Conservation (phyloP, 1,284 basidiomycete genomes). For the Ceratobasidium sp. region DNA sequence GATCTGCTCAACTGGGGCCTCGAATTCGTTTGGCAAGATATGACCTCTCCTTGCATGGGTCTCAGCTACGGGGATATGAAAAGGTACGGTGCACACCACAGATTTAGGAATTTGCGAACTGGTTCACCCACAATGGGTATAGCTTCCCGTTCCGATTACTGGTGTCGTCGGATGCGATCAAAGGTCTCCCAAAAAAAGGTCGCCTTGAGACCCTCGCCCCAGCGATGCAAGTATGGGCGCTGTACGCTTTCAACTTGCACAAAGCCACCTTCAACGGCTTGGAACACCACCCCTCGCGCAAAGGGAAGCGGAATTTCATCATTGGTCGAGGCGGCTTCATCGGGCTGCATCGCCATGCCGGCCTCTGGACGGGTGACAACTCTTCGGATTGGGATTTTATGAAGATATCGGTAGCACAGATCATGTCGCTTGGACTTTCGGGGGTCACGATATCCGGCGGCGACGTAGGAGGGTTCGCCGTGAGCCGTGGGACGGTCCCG, state of each 20-base stretch:
- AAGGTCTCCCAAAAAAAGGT: not conserved
- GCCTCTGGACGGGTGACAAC: constrained; percentile 45
- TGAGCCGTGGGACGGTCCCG: not conserved
- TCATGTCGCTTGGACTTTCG: constrained; percentile 42
- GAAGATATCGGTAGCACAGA: constrained; percentile 43
- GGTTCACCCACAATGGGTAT: not conserved
- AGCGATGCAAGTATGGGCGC: constrained; percentile 38
- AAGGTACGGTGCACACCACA: not conserved
- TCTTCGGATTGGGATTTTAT: constrained; percentile 40
- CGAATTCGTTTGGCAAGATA: constrained; percentile 46
- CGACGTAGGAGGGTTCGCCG: constrained; percentile 43
- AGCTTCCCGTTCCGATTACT: constrained; percentile 42
- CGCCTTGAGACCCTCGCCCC: not conserved
- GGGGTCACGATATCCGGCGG: constrained; percentile 43
- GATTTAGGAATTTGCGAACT: too few relatives aligned
- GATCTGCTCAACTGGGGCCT: constrained; percentile 34
- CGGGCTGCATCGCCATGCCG: constrained; percentile 44
- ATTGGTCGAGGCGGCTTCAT: constrained; percentile 42
- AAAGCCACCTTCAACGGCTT: constrained; percentile 42
- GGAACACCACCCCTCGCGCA: constrained; percentile 21
- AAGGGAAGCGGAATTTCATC: constrained; percentile 45
- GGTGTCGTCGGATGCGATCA: constrained; percentile 28
- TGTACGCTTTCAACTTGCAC: constrained; percentile 44
- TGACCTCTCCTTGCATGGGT: constrained; percentile 45
- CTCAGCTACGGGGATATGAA: constrained; percentile 43